These are phyloP conservation scores for carrot (Daucus carota) DNA, from an alignment of 129 eudicot species.

Conservation along the genomic window DH1_v3.0 NC_030385.2:5674001-5674500, in stretches of 20 bases:
- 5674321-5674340: conserved; percentile 70
- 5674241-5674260: conserved; percentile 34
- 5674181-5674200: background rate
- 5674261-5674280: conserved; percentile 15
- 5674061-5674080: background rate
- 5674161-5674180: background rate
- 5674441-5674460: conserved; percentile 57
- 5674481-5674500: conserved; percentile 9
- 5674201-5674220: conserved; percentile 26
- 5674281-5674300: conserved; percentile 49
- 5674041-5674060: background rate
- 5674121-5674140: background rate
- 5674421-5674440: conserved; percentile 43
- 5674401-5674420: conserved; percentile 79
- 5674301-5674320: conserved; percentile 39
- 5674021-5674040: background rate
- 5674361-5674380: conserved; percentile 53
- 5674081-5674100: background rate
- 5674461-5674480: conserved; percentile 54
- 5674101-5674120: background rate
- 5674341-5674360: conserved; percentile 73
- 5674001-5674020: background rate
- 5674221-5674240: conserved; percentile 22
- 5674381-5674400: conserved; percentile 43
- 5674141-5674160: background rate